Evolutionary conservation across 805 yeast species (phyloP).

Genomic region (Soucietia sequanensis): DNA sequence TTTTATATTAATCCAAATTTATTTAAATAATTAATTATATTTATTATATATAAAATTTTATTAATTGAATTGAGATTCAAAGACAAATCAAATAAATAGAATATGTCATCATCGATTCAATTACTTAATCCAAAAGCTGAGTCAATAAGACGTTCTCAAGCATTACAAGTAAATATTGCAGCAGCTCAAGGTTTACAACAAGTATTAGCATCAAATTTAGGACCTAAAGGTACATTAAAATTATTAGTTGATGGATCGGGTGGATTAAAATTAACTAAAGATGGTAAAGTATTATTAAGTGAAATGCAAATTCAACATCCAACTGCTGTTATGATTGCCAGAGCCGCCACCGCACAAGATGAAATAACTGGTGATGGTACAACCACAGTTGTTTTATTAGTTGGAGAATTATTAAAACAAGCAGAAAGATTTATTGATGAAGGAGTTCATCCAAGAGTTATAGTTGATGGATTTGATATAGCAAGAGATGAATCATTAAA

Average conservation of each 20-base stretch:
- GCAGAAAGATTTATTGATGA: slow-evolving; percentile 89
- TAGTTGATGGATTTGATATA: slow-evolving; percentile 91
- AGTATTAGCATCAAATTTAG: slow-evolving; percentile 86
- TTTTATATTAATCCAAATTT: too few species aligned
- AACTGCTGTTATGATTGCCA: slow-evolving; percentile 59
- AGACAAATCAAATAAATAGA: slow-evolving; percentile 4
- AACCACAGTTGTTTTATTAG: slow-evolving; percentile 89
- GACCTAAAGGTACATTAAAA: slow-evolving; percentile 96
- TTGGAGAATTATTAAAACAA: slow-evolving; percentile 91
- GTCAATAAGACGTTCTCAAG: slow-evolving; percentile 92
- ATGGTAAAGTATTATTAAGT: slow-evolving; percentile 87
- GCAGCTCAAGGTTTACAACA: slow-evolving; percentile 97
- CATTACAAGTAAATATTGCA: slow-evolving; percentile 88
- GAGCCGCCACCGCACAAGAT: slow-evolving; percentile 98
- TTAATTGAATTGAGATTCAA: too few species aligned
- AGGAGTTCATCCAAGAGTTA: slow-evolving; percentile 93
- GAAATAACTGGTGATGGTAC: slow-evolving; percentile 99
- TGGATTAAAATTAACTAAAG: slow-evolving; percentile 90
- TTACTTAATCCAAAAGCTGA: slow-evolving; percentile 96
- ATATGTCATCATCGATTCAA: slow-evolving; percentile 68
- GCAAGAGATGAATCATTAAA: slow-evolving; percentile 77
- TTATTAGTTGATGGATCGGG: slow-evolving; percentile 98
- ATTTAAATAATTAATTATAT: too few species aligned
- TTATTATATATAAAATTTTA: too few species aligned
- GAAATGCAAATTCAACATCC: slow-evolving; percentile 89